phyloP scores from a whole-genome alignment of 2,329 filamentous ascomycete species.

The Epichloe scottii region DNA sequence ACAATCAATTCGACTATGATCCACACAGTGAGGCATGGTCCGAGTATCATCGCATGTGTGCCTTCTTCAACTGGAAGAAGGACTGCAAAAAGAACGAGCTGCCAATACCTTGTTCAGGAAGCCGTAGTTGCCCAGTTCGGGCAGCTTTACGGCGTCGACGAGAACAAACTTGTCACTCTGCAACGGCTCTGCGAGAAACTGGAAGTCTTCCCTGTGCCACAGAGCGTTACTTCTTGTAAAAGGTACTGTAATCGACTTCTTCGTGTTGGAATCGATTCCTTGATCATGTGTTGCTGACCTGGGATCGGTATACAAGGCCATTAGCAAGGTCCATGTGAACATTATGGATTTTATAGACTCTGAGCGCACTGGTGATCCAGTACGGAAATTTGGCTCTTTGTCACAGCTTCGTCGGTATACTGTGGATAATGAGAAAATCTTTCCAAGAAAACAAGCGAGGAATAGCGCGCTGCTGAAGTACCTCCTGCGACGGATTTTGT shows the following conservation, averaged over 20 bases:
- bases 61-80: neutral
- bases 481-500: neutral
- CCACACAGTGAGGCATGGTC: neutral
- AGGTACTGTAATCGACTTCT: neutral
- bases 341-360: constrained; percentile 5
- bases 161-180: neutral
- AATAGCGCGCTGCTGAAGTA: neutral
- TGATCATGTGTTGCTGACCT: neutral
- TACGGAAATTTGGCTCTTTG: neutral
- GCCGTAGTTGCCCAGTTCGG: constrained; percentile 1
- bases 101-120: neutral
- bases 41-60: neutral
- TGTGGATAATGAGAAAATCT: neutral
- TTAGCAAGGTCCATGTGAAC: neutral
- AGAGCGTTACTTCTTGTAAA: neutral
- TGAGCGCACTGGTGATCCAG: neutral
- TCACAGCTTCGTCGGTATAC: neutral
- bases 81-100: neutral
- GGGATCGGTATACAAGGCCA: neutral
- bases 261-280: no score
- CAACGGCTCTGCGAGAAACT: constrained; percentile 1
- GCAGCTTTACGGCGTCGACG: neutral
- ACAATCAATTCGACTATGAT: neutral
- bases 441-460: neutral
- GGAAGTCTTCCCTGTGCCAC: neutral